Percentiles rank a stretch among this genome's conserved stretches.
Evolutionary conservation across 129 eudicot species (phyloP).

Genomic region (Artemisia annua): DNA sequence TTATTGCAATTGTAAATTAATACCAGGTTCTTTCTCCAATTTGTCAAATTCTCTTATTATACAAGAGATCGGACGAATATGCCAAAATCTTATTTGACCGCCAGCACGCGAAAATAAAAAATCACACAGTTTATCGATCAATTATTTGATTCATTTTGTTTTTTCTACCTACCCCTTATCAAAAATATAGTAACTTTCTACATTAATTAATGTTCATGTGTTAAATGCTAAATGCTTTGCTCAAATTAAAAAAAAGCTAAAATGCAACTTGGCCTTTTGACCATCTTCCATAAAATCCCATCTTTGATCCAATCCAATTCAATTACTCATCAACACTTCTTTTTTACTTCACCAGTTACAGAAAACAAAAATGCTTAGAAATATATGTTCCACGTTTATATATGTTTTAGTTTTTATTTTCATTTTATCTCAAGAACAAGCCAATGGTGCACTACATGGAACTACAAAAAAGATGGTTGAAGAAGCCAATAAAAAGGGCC

Average conservation of each 20-base stretch:
- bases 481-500: conserved; percentile 48
- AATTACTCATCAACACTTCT: conserved; percentile 8
- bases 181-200: no score
- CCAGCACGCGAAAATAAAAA: no score
- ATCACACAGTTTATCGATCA: no score
- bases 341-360: conserved; percentile 1
- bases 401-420: conserved; percentile 5
- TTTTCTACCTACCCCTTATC: no score
- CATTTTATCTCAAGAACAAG: conserved; percentile 22
- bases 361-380: conserved; percentile 12
- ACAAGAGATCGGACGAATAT: no score
- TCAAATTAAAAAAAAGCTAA: not conserved
- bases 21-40: no score
- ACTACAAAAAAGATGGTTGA: conserved; percentile 36
- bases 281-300: conserved; percentile 20
- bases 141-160: no score
- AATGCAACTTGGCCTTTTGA: not conserved
- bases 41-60: no score
- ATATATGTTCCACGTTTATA: conserved; percentile 1
- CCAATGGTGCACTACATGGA: conserved; percentile 36
- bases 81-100: no score
- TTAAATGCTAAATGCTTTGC: no score
- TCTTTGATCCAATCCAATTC: not conserved
- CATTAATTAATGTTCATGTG: no score
- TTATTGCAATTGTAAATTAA: no score